A percentile compares a stretch with the other conserved stretches of the same genome.
Evolutionary conservation across 2,329 filamentous ascomycete species (phyloP).

Genomic region (Trichoderma koningii): DNA sequence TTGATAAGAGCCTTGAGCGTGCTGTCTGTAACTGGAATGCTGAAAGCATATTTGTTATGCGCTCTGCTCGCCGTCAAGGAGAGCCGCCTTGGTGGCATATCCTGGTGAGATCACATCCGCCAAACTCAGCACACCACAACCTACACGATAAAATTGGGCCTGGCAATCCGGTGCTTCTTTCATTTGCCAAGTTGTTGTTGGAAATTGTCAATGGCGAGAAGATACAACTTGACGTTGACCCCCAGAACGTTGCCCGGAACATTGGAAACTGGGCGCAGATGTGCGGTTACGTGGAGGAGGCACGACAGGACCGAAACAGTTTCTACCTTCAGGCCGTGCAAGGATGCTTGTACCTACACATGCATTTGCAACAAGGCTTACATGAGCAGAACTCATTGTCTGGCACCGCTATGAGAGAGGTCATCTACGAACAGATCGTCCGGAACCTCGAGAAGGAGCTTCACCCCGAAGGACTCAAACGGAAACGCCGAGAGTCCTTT

Average conservation of each 20-base stretch:
- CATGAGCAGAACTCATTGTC: background rate
- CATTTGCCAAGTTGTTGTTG: slow-evolving; percentile 24
- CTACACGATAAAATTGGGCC: slow-evolving; percentile 7
- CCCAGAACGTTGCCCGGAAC: slow-evolving; percentile 1
- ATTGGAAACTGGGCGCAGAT: slow-evolving; percentile 21
- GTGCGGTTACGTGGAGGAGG: slow-evolving; percentile 16
- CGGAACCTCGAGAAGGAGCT: slow-evolving; percentile 21
- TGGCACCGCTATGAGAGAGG: background rate
- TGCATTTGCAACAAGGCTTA: background rate
- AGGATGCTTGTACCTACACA: slow-evolving; percentile 22
- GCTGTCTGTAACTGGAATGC: slow-evolving; percentile 20
- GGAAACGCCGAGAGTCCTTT: slow-evolving; percentile 10
- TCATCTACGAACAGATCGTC: slow-evolving; percentile 26
- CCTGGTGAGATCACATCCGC: background rate
- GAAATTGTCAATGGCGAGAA: slow-evolving; percentile 23
- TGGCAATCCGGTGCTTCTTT: slow-evolving; percentile 22
- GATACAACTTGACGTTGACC: slow-evolving; percentile 9
- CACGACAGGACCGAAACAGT: slow-evolving; percentile 17
- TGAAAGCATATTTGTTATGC: slow-evolving; percentile 18
- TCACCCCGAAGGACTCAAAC: slow-evolving; percentile 10
- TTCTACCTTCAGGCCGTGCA: slow-evolving; percentile 25
- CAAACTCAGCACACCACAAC: background rate
- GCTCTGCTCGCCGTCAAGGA: background rate
- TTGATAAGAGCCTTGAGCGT: slow-evolving; percentile 22
- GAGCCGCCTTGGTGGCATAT: slow-evolving; percentile 8